phyloP scores from a whole-genome alignment of 1,284 basidiomycete species.

The Heterobasidion occidentale region DNA sequence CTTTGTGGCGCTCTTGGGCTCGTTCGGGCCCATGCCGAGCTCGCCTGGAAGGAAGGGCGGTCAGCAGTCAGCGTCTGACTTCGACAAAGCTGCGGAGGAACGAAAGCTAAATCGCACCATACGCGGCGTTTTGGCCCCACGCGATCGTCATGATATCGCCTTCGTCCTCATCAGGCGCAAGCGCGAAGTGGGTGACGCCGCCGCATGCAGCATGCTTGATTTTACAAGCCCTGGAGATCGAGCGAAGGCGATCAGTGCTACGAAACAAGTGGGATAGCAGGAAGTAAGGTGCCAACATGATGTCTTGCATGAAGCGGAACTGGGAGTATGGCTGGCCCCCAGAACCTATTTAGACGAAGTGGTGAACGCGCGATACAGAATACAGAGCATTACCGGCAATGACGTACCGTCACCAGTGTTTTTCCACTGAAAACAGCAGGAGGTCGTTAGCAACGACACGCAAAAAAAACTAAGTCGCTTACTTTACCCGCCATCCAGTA shows the following conservation, averaged over 20 bases:
- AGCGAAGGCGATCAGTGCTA: constrained; percentile 1
- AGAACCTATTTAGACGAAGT: constrained; percentile 40
- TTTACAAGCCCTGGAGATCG: constrained; percentile 57
- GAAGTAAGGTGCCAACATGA: constrained; percentile 40
- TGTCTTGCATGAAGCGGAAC: constrained; percentile 77
- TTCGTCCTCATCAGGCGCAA: constrained; percentile 66
- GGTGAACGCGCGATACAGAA: constrained; percentile 2
- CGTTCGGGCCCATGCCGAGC: constrained; percentile 73
- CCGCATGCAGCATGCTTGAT: constrained; percentile 64
- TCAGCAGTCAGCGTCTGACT: neutral
- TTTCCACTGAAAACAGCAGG: constrained; percentile 64
- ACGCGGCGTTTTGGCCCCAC: constrained; percentile 80
- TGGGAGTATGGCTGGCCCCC: constrained; percentile 76
- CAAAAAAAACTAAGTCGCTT: constrained; percentile 13
- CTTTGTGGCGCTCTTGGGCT: constrained; percentile 84
- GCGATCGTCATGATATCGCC: constrained; percentile 67
- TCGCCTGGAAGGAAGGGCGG: constrained; percentile 39
- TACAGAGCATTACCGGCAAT: neutral
- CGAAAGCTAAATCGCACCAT: constrained; percentile 34
- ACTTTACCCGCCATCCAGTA: constrained; percentile 83
- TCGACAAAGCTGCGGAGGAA: neutral
- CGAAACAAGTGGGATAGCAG: constrained; percentile 4
- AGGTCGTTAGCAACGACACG: constrained; percentile 1
- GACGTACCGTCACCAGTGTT: constrained; percentile 78
- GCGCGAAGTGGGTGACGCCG: constrained; percentile 85